Evolutionary conservation across 208 protist species (phyloP).

Genomic region (Leishmania arabica): DNA sequence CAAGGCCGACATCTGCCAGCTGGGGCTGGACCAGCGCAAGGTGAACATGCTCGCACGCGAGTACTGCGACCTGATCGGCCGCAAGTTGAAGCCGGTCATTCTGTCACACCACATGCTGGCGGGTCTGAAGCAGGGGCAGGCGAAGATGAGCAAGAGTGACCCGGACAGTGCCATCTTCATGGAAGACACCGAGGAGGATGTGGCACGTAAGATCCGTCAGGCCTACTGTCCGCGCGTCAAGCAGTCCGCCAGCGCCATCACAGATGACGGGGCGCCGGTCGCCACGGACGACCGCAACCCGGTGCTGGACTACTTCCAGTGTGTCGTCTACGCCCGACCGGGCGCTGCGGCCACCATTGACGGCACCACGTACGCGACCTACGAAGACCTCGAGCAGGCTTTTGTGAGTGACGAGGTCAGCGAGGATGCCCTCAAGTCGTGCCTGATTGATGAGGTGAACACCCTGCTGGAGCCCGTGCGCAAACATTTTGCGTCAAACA

Average conservation of each 20-base stretch:
- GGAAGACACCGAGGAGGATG: slow-evolving; percentile 97
- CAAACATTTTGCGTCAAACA: slow-evolving; percentile 91
- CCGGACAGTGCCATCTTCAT: slow-evolving; percentile 99
- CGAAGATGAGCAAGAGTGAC: slow-evolving; percentile 99
- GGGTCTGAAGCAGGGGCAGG: slow-evolving; percentile 95
- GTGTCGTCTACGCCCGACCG: slow-evolving; percentile 88
- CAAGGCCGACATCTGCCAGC: slow-evolving; percentile 99
- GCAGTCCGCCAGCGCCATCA: slow-evolving; percentile 49
- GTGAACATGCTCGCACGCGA: slow-evolving; percentile 99
- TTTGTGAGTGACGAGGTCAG: slow-evolving; percentile 72
- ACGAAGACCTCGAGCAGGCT: slow-evolving; percentile 75
- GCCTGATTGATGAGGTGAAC: slow-evolving; percentile 90
- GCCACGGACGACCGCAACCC: slow-evolving; percentile 93
- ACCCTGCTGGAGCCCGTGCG: slow-evolving; percentile 94
- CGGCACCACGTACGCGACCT: slow-evolving; percentile 67
- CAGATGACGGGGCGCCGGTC: slow-evolving; percentile 75
- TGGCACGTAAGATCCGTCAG: slow-evolving; percentile 95
- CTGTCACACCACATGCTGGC: slow-evolving; percentile 98
- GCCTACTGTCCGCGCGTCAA: slow-evolving; percentile 94
- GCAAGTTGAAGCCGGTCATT: slow-evolving; percentile 97
- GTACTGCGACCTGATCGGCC: slow-evolving; percentile 95
- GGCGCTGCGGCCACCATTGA: slow-evolving; percentile 45
- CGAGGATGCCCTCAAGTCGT: slow-evolving; percentile 87
- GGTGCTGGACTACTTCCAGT: slow-evolving; percentile 95
- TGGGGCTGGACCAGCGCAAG: slow-evolving; percentile 99